Conservation (phyloP, 2,329 filamentous ascomycete species). For the Teratosphaeria nubilosa region DNA sequence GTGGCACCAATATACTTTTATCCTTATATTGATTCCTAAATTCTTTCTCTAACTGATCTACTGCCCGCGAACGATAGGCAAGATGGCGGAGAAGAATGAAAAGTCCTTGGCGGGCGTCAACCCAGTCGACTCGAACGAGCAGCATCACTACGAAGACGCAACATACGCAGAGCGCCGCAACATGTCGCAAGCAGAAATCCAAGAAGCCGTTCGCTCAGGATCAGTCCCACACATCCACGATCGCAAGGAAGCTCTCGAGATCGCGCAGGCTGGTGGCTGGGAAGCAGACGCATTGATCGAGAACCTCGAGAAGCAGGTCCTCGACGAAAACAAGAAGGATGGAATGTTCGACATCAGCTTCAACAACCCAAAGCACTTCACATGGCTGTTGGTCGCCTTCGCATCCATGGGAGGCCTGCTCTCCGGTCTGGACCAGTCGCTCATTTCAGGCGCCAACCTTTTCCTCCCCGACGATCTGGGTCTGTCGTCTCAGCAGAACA, state of each 20-base stretch:
- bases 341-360: constrained; percentile 47
- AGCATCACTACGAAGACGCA: constrained; percentile 13
- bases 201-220: constrained; percentile 21
- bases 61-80: not conserved
- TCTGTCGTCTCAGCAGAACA: constrained; percentile 47
- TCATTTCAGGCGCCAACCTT: constrained; percentile 62
- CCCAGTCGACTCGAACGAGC: not conserved
- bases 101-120: not conserved
- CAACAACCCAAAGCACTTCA: constrained; percentile 54
- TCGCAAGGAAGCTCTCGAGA: constrained; percentile 22
- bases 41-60: not conserved
- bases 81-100: constrained; percentile 1
- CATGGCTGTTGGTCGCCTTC: constrained; percentile 57
- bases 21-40: not conserved
- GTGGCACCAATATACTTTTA: not conserved
- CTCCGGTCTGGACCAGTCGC: constrained; percentile 61
- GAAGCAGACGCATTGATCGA: constrained; percentile 36
- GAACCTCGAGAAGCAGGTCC: constrained; percentile 30
- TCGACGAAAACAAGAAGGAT: constrained; percentile 27
- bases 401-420: constrained; percentile 67
- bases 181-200: constrained; percentile 16
- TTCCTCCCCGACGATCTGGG: constrained; percentile 51
- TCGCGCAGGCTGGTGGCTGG: constrained; percentile 28
- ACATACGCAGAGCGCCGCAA: constrained; percentile 13
- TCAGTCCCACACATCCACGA: constrained; percentile 17